phyloP scores from a whole-genome alignment of 192 early-diverging fungal genomes.

The Thamnidium elegans region DNA sequence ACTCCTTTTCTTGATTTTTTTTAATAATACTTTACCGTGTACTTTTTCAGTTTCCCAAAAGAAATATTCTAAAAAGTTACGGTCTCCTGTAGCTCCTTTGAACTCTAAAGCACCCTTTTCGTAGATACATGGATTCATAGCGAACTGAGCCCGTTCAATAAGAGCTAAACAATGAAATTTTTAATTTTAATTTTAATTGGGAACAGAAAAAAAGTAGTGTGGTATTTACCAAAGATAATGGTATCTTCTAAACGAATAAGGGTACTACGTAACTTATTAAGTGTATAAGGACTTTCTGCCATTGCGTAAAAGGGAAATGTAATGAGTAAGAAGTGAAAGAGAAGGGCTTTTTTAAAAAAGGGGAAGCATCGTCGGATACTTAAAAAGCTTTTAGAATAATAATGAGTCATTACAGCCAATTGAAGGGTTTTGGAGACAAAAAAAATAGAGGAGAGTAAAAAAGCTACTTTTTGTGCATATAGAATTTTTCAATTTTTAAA shows the following conservation, averaged over 20 bases:
- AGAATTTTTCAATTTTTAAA: too few relatives aligned
- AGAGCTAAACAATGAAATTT: slow-evolving; percentile 55
- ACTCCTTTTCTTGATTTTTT: not conserved
- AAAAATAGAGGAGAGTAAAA: too few relatives aligned
- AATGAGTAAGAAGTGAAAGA: slow-evolving; percentile 6
- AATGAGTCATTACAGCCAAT: too few relatives aligned
- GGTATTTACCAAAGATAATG: slow-evolving; percentile 76
- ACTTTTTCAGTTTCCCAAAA: slow-evolving; percentile 89
- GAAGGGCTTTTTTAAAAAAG: not conserved
- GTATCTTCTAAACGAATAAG: slow-evolving; percentile 95
- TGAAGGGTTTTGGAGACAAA: too few relatives aligned
- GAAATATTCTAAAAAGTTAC: slow-evolving; percentile 87
- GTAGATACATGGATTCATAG: slow-evolving; percentile 81
- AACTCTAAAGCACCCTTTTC: slow-evolving; percentile 27
- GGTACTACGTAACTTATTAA: slow-evolving; percentile 61
- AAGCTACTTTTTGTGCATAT: too few relatives aligned
- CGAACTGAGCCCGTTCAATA: slow-evolving; percentile 93
- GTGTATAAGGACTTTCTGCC: slow-evolving; percentile 28
- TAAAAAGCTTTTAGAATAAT: too few relatives aligned
- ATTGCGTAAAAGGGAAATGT: not conserved
- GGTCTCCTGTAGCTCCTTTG: slow-evolving; percentile 50
- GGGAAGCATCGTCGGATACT: too few relatives aligned
- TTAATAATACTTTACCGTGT: slow-evolving; percentile 61
- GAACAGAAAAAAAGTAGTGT: not conserved
- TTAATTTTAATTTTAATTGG: not conserved